Evolutionary conservation across 164 flowering plant genomes (phyloP).

Genomic region (Magnolia changhungtana): DNA sequence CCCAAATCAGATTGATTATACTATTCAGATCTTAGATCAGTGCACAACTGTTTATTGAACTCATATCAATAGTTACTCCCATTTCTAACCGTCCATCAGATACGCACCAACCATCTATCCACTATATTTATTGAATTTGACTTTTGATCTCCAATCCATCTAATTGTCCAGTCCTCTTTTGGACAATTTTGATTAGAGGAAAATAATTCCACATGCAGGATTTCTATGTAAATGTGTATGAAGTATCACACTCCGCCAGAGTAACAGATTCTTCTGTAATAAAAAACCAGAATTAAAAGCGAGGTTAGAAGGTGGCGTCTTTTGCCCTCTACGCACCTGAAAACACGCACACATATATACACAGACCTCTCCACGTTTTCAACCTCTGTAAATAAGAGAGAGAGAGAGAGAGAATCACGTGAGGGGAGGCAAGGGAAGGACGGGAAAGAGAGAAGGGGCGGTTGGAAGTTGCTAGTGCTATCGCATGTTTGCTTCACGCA

Average conservation of each 20-base stretch:
- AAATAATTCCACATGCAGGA: neutral
- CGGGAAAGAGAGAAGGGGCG: conserved; percentile 15
- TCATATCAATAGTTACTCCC: too few relatives aligned
- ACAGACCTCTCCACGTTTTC: conserved; percentile 42
- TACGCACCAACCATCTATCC: too few relatives aligned
- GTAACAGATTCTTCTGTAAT: neutral
- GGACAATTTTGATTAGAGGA: neutral
- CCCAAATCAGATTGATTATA: too few relatives aligned
- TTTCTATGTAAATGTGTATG: neutral
- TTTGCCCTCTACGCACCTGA: conserved; percentile 50
- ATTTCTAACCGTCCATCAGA: too few relatives aligned
- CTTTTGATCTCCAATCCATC: too few relatives aligned
- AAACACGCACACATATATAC: conserved; percentile 43
- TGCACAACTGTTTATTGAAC: too few relatives aligned
- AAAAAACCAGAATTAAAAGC: neutral
- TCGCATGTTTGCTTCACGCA: conserved; percentile 99
- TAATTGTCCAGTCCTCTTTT: neutral
- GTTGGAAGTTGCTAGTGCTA: conserved; percentile 29
- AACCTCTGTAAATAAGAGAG: conserved; percentile 1
- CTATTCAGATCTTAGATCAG: too few relatives aligned
- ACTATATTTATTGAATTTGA: too few relatives aligned
- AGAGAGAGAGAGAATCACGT: neutral
- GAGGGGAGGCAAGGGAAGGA: conserved; percentile 6
- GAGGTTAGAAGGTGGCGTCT: conserved; percentile 39
- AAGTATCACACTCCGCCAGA: neutral